Evolutionary conservation across 805 yeast species (phyloP), one percentile per base, ranked within the genome.

Genomic region (Pichia paraexigua): DNA sequence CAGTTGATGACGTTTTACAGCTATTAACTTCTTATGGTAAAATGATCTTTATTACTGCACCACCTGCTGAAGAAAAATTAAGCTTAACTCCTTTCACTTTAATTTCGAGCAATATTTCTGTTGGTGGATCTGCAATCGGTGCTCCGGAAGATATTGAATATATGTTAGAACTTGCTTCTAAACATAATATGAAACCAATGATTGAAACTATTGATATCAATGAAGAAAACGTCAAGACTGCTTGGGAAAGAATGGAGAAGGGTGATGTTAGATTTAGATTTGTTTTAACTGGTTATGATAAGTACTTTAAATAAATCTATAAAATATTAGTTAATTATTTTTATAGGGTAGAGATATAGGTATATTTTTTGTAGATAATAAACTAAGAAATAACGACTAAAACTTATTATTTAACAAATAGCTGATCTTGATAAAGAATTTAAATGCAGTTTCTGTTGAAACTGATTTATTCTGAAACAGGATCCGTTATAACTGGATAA

Each of bases 241-340:
- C 75, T 1, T 76, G 77, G 68, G 67, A 70, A 47, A 74, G 78
- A 65, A 70, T 75, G 65, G 68, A 67, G 28, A 58, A 67, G 11
- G 80, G 80, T 59, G 80, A 78, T 56, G 78, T 76, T 22, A 74
- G 74, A 56, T 79, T 75, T 60, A 74, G 83, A 69, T 76, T 75
- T 58, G 79, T 77, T 22, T 71, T 78, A 54, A 74, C 77, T 37
- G 75, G 74, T 40, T 77, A 66, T 56, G 78, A 74, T 57, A 71
- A 77, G 57, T 43, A 47, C 22, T 60, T 60, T 28, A 35, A 35
- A n/a, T 35, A 7, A 30, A 9, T 30, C 7, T 30, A 5, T 30
- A 30, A 13, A 27, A 13, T 30, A 13, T 13, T 17, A 30, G 17
- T 30, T 30, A 13, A 3, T 30, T n/a, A n/a, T 30, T 30, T 30